Conservation (phyloP, 2,329 filamentous ascomycete genomes). For the Verticillium nonalfalfae region DNA sequence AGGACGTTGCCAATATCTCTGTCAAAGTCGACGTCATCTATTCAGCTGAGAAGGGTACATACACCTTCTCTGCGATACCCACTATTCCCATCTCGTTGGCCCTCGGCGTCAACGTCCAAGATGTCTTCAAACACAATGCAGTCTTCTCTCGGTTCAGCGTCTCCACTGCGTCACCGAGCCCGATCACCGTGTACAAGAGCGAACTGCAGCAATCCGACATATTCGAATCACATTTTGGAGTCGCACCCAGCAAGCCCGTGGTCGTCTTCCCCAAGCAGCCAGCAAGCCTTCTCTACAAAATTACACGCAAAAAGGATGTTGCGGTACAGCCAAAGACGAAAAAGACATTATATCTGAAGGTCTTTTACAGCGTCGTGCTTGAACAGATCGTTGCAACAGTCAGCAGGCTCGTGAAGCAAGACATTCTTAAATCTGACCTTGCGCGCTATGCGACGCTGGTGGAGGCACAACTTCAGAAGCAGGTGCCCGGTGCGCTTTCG, state of each 20-base stretch:
- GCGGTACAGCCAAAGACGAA: constrained; percentile 24
- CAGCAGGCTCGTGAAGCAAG: constrained; percentile 31
- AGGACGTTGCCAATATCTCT: constrained; percentile 63
- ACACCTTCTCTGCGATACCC: constrained; percentile 56
- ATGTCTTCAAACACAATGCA: constrained; percentile 78
- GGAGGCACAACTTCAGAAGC: constrained; percentile 33
- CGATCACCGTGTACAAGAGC: constrained; percentile 67
- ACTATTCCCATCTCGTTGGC: constrained; percentile 69
- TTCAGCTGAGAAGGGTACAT: constrained; percentile 58
- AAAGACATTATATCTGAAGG: constrained; percentile 57
- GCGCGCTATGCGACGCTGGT: constrained; percentile 40
- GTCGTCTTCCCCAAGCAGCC: constrained; percentile 77
- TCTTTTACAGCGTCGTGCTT: constrained; percentile 71
- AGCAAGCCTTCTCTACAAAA: constrained; percentile 73
- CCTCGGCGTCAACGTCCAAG: constrained; percentile 92
- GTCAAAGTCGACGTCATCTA: constrained; percentile 74
- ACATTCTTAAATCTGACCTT: constrained; percentile 32
- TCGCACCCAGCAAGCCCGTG: constrained; percentile 43
- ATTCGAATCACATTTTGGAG: constrained; percentile 58
- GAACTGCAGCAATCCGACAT: constrained; percentile 63
- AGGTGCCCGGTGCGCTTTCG: constrained; percentile 36
- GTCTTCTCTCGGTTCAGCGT: constrained; percentile 90
- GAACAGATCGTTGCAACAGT: constrained; percentile 60
- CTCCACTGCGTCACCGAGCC: constrained; percentile 69
- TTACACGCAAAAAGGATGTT: constrained; percentile 46